Conservation (phyloP, 1,284 basidiomycete genomes). For the Leccinum variabile region DNA sequence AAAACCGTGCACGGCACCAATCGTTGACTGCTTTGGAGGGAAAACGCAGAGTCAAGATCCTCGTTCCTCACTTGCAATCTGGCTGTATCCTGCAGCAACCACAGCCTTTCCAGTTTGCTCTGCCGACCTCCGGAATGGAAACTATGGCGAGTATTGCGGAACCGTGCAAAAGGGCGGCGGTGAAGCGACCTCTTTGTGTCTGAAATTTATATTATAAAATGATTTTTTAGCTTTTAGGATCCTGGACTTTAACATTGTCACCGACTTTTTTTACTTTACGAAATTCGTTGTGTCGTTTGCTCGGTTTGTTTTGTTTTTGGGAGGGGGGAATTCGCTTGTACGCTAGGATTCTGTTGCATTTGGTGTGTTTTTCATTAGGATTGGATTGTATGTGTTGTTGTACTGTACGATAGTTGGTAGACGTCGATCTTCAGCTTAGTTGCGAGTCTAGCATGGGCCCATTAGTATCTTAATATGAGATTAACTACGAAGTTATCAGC, state of each 20-base stretch:
- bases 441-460: not conserved
- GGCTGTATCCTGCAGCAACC: not conserved
- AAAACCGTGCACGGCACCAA: constrained; percentile 23
- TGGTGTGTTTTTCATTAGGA: not conserved
- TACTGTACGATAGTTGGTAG: not conserved
- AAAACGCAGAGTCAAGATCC: constrained; percentile 21
- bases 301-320: not conserved
- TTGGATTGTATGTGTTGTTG: not conserved
- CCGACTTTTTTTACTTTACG: not conserved
- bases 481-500: not conserved
- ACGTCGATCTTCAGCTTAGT: not conserved
- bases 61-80: constrained; percentile 5
- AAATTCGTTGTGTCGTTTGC: not conserved
- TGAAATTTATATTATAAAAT: not conserved
- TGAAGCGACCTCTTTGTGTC: constrained; percentile 24
- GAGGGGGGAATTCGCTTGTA: not conserved
- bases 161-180: constrained; percentile 11
- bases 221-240: not conserved
- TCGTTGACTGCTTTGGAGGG: constrained; percentile 27
- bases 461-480: not conserved
- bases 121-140: not conserved
- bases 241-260: not conserved
- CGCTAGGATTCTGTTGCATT: not conserved
- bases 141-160: not conserved
- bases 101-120: not conserved